Conservation (phyloP, 2,329 filamentous ascomycete genomes). For the Nemania diffusa region DNA sequence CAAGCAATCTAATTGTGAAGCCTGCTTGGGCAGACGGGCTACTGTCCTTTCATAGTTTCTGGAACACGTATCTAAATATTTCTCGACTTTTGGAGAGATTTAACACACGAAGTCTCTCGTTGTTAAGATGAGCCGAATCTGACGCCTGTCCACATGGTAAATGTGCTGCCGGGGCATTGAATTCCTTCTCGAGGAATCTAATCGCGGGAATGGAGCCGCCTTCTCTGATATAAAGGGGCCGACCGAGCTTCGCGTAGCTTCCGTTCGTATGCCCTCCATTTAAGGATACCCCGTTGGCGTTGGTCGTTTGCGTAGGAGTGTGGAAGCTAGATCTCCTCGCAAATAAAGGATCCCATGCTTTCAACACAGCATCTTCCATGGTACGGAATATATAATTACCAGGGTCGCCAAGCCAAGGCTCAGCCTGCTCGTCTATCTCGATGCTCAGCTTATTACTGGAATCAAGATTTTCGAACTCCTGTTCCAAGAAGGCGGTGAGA, state of each 20-base stretch:
- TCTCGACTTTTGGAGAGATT: constrained; percentile 93
- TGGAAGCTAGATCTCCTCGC: constrained; percentile 28
- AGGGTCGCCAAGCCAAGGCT: constrained; percentile 95
- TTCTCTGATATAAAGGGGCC: constrained; percentile 92
- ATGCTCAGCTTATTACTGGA: constrained; percentile 85
- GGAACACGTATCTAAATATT: constrained; percentile 89
- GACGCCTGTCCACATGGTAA: constrained; percentile 94
- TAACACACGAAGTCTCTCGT: constrained; percentile 87
- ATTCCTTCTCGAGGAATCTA: constrained; percentile 93
- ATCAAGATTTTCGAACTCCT: constrained; percentile 77
- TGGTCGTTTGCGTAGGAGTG: constrained; percentile 26
- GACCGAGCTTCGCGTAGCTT: constrained; percentile 55
- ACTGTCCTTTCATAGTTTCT: constrained; percentile 60
- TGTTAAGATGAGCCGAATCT: constrained; percentile 92
- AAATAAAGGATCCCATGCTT: constrained; percentile 78
- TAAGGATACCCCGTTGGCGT: constrained; percentile 37
- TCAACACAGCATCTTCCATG: constrained; percentile 83
- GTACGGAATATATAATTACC: constrained; percentile 91
- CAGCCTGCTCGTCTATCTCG: constrained; percentile 90
- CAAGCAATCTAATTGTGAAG: not conserved
- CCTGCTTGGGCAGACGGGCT: too few relatives aligned
- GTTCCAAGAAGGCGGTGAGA: constrained; percentile 73
- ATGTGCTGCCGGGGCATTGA: constrained; percentile 88
- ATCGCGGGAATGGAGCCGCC: constrained; percentile 96
- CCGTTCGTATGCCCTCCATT: constrained; percentile 17